These are phyloP conservation scores for Acanthamoeba sp. DNA, from an alignment of 208 protist species.

Conservation along the genomic window DNA sequence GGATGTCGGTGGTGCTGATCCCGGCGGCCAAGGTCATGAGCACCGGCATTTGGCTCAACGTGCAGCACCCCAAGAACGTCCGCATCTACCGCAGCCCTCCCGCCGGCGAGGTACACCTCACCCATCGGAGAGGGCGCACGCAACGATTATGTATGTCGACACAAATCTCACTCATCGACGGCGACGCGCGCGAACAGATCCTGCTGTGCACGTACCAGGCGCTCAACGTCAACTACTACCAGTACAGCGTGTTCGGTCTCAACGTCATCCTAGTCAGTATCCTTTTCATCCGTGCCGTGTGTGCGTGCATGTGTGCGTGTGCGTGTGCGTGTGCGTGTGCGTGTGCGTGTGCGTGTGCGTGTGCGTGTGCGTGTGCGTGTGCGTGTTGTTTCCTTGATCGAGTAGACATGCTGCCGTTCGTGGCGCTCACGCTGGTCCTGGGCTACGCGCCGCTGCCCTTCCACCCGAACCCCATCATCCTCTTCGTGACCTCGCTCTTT, in stretches of 20 bases:
- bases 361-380: neutral
- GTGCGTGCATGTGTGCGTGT: neutral
- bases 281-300: neutral
- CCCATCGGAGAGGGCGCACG: no score
- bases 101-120: neutral
- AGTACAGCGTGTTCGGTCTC: slow-evolving; percentile 82
- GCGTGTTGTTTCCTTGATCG: neutral
- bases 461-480: slow-evolving; percentile 64
- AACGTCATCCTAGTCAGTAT: slow-evolving; percentile 83
- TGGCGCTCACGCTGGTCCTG: slow-evolving; percentile 79
- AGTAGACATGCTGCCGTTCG: slow-evolving; percentile 79
- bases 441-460: slow-evolving; percentile 59
- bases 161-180: no score
- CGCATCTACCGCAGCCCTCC: neutral
- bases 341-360: neutral
- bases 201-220: slow-evolving; percentile 78
- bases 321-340: neutral
- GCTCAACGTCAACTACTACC: slow-evolving; percentile 84
- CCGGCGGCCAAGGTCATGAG: slow-evolving; percentile 83
- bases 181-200: neutral
- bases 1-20: slow-evolving; percentile 84
- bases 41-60: slow-evolving; percentile 3
- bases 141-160: no score
- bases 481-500: slow-evolving; percentile 82
- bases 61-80: slow-evolving; percentile 26